A percentile compares a stretch with the other conserved stretches of the same genome.
phyloP scores from a whole-genome alignment of 1,284 basidiomycete species.

The Trametes polyzona region DNA sequence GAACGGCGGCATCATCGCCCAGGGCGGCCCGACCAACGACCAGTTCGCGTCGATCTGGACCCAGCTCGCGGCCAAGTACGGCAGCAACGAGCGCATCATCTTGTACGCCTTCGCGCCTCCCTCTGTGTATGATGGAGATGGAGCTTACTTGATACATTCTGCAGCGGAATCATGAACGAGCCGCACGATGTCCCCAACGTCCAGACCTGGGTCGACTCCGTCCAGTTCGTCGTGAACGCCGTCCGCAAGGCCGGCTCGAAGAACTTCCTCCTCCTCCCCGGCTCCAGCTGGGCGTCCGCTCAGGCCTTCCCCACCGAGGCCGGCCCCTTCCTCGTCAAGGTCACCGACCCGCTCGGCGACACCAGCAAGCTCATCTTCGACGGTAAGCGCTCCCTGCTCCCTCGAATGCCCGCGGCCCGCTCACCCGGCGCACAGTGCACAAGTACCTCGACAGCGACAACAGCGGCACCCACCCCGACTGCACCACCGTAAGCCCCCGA shows the following conservation, averaged over 20 bases:
- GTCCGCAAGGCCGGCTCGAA: conserved; percentile 52
- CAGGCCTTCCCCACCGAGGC: conserved; percentile 54
- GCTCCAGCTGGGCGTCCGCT: conserved; percentile 48
- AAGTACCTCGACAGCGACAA: conserved; percentile 66
- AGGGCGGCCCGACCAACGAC: conserved; percentile 57
- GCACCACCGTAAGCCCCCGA: conserved; percentile 42
- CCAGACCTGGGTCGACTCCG: conserved; percentile 47
- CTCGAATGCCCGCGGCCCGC: background rate
- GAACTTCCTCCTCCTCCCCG: conserved; percentile 52
- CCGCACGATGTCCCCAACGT: conserved; percentile 51
- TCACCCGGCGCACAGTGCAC: conserved; percentile 45
- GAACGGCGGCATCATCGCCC: conserved; percentile 53
- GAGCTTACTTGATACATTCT: background rate
- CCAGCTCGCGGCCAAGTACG: conserved; percentile 56
- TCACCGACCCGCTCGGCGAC: conserved; percentile 58
- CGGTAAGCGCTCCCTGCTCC: conserved; percentile 33
- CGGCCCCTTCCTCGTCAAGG: conserved; percentile 50
- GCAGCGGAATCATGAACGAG: conserved; percentile 54
- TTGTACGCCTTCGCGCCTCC: conserved; percentile 32
- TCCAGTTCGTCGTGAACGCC: conserved; percentile 53
- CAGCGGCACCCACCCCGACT: conserved; percentile 55
- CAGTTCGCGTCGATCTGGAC: conserved; percentile 58
- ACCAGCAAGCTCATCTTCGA: conserved; percentile 60
- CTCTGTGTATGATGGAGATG: background rate
- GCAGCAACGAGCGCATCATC: conserved; percentile 50